Base-by-base conservation (phyloP, 352 stramenopile genomes). In the Paralagenidium karlingii region DNA sequence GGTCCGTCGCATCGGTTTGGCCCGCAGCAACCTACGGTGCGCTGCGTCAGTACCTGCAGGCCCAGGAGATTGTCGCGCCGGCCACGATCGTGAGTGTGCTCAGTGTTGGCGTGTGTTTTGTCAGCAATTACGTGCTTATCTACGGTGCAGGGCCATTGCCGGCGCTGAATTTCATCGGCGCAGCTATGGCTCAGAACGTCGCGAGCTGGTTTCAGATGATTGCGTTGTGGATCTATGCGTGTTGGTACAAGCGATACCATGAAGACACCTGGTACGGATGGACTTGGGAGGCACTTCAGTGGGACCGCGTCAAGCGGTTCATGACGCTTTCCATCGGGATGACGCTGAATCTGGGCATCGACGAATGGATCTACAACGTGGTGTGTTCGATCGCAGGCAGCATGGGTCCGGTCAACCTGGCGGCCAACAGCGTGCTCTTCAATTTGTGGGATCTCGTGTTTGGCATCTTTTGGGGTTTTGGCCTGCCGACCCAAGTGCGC, bases 371-470 rank as follows among this genome's bases (percentile, higher is more conserved):
- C 34, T 86, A 87, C 48, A 85, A 82, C 39, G 66, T 66, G 5
- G 63, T 85, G 20, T 78, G 68, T 19, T 76, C 65, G n/a, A 47
- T 90, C 15, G 77, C 77, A 12, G 73, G 63, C 13, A 69, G 45
- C 21, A 58, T 87, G 18, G 73, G 73, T 0, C 55, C 77, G 3
- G 51, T 63, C 34, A 67, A 82, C 25, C 41, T 90, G 8, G 75
- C 77, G 1, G 77, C 73, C 15, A 87, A 86, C 61, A 82, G 66
- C 44, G 77, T 90, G 28, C 55, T 90, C 28, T 86, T 80, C 48
- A 85, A 78, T 44, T 54, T 90, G 24, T 90, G 77, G 73, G 71
- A 70, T 0, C 64, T 90, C 30, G 68, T 90, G 45, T 90, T 82
- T 28, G 74, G 61, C 10, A 47, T 90, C n/a, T 89, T 82, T 43